These are phyloP conservation scores for Flagelloscypha sp. DNA, from an alignment of 768 basidiomycete genomes.

Conservation along the genomic window DNA sequence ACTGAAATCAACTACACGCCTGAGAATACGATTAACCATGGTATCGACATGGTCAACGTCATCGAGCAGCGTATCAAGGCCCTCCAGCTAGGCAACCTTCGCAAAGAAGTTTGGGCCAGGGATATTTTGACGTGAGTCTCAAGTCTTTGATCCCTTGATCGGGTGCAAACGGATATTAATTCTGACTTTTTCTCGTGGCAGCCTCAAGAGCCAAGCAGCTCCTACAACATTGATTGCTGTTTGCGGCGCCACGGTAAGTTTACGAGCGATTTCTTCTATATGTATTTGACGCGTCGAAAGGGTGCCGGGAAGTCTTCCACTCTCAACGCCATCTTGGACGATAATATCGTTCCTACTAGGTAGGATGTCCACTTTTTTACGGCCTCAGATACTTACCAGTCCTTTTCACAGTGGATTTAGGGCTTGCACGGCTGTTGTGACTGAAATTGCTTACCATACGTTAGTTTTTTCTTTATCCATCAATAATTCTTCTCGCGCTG, in stretches of 20 bases:
- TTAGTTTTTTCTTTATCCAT: too few species aligned
- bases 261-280: not conserved
- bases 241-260: constrained; percentile 41
- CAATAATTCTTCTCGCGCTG: too few species aligned
- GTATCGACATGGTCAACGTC: constrained; percentile 43
- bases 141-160: not conserved
- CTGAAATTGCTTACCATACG: constrained; percentile 55
- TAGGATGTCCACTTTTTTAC: not conserved
- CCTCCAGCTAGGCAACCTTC: constrained; percentile 42
- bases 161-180: constrained; percentile 1
- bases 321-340: constrained; percentile 54
- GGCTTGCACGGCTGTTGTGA: constrained; percentile 64
- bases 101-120: constrained; percentile 51
- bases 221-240: constrained; percentile 59
- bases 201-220: constrained; percentile 39
- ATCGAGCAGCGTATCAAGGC: constrained; percentile 34
- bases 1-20: constrained; percentile 40
- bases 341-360: constrained; percentile 18
- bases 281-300: constrained; percentile 17
- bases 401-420: not conserved
- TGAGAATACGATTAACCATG: constrained; percentile 42
- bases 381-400: constrained; percentile 1
- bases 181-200: constrained; percentile 17
- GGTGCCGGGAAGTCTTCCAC: constrained; percentile 57
- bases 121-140: constrained; percentile 39